Evolutionary conservation across 2,329 filamentous ascomycete species (phyloP).

Genomic region (Dactylonectria macrodidyma): DNA sequence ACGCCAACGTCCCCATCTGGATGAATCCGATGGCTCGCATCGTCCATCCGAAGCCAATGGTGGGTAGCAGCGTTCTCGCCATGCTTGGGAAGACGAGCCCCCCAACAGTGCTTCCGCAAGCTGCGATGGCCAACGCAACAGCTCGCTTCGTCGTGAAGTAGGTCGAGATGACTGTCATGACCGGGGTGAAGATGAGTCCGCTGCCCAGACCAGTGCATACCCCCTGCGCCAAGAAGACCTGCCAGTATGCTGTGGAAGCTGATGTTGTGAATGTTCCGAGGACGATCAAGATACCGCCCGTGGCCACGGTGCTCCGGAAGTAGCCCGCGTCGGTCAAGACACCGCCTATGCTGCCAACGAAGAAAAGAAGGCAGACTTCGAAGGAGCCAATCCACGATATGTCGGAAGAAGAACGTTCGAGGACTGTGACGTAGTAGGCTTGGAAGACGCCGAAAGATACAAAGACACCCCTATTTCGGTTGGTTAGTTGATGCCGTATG

Average conservation of each 20-base stretch:
- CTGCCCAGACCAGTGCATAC: slow-evolving; percentile 68
- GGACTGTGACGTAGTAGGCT: slow-evolving; percentile 60
- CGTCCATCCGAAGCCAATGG: slow-evolving; percentile 58
- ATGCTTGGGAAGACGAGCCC: slow-evolving; percentile 66
- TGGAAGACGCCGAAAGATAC: slow-evolving; percentile 68
- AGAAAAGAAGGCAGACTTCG: slow-evolving; percentile 67
- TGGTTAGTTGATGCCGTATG: slow-evolving; percentile 35
- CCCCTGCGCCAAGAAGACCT: slow-evolving; percentile 68
- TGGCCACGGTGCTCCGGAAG: slow-evolving; percentile 50
- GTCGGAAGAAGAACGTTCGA: slow-evolving; percentile 58
- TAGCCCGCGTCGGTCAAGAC: slow-evolving; percentile 68
- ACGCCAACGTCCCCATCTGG: slow-evolving; percentile 1
- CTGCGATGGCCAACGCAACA: slow-evolving; percentile 72
- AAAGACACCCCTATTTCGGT: slow-evolving; percentile 62
- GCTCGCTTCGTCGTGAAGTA: slow-evolving; percentile 72
- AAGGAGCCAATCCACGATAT: slow-evolving; percentile 69
- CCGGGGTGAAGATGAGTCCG: slow-evolving; percentile 73
- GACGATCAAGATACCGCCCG: slow-evolving; percentile 2
- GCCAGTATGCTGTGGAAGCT: slow-evolving; percentile 40
- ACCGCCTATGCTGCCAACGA: slow-evolving; percentile 65
- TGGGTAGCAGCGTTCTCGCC: slow-evolving; percentile 21
- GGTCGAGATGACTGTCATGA: slow-evolving; percentile 74
- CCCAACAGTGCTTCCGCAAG: slow-evolving; percentile 71
- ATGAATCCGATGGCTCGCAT: slow-evolving; percentile 73
- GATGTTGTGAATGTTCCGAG: slow-evolving; percentile 3